Base-by-base conservation (phyloP, 345 rosid species). In the Acer yangbiense region DNA sequence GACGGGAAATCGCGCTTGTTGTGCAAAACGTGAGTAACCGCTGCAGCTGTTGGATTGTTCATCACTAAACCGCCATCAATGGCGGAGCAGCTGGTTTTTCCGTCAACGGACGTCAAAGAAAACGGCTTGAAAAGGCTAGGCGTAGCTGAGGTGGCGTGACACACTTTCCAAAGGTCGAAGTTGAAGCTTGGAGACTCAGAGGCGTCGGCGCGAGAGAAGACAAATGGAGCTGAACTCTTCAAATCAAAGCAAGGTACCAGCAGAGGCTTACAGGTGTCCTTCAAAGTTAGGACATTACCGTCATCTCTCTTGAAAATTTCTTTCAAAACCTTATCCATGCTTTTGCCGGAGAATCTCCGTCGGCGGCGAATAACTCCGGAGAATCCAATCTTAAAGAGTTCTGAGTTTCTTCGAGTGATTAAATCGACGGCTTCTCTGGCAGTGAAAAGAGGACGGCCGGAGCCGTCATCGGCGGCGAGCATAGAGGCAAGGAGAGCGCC, bases 11-110 rank as follows among this genome's bases (percentile, higher is more conserved):
- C 99, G 20, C 92, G 86, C 83, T 94, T 96, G 93, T 96, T 96
- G 81, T 96, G 99, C 63, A 96, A 90, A 68, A 93, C 99, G 82
- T 96, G 99, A 18, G 98, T 96, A 29, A 92, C 92, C 54, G 97
- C 98, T 0, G 97, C 97, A 2, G 97, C 93, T 2, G 97, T 81
- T n/a, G 99, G 99, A 63, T 96, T 96, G 88, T 96, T 96, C 99
- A 96, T 96, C 77, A 92, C 98, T 27, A 96, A 74, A 4, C 99
- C 97, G 11, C 99, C 99, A 81, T 93, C 99, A 3, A 93, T 88
- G 75, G 97, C 97, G 57, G 87, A 78, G 85, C 97, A 94, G 12
- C 83, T 55, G 6, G 99, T 96, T 76, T 88, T 92, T 0, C 98
- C 97, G 83, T 96, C 97, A 72, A 89, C 89, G 74, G 99, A 93